Conservation (phyloP, 2,329 filamentous ascomycete species). For the Thelonectria blattea region DNA sequence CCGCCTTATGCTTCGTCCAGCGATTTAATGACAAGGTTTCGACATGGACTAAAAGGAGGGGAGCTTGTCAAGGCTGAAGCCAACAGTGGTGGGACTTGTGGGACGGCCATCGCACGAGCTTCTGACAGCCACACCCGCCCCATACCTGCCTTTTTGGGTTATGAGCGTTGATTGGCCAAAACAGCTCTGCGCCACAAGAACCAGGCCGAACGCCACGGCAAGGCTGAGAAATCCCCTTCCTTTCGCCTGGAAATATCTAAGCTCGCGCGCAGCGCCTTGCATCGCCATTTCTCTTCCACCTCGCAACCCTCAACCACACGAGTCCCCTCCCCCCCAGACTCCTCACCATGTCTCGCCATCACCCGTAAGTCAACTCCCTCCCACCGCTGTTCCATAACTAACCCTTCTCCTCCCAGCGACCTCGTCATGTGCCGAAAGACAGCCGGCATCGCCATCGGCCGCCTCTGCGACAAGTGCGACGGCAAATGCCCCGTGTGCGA, state of each 20-base stretch:
- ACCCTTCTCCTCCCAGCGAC: slow-evolving; percentile 63
- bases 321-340: slow-evolving; percentile 4
- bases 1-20: background rate
- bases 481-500: slow-evolving; percentile 99
- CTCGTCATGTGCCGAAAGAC: slow-evolving; percentile 99
- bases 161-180: slow-evolving; percentile 32
- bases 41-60: background rate
- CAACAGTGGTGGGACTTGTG: slow-evolving; percentile 28
- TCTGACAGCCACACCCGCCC: slow-evolving; percentile 25
- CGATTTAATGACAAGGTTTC: background rate
- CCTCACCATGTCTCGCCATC: slow-evolving; percentile 83
- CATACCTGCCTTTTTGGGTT: slow-evolving; percentile 1
- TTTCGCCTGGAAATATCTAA: slow-evolving; percentile 23
- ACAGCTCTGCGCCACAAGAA: slow-evolving; percentile 26
- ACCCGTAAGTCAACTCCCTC: slow-evolving; percentile 68
- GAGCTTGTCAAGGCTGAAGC: slow-evolving; percentile 39
- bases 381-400: slow-evolving; percentile 29
- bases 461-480: slow-evolving; percentile 99
- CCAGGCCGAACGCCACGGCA: slow-evolving; percentile 41
- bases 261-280: slow-evolving; percentile 8
- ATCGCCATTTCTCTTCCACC: slow-evolving; percentile 17
- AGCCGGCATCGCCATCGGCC: slow-evolving; percentile 94
- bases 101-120: slow-evolving; percentile 18
- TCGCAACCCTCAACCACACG: slow-evolving; percentile 8
- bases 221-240: slow-evolving; percentile 53